Percentiles rank a stretch among this genome's conserved stretches.
These are phyloP conservation scores for Populus ilicifolia DNA, from an alignment of 345 rosid species.

Conservation along the genomic window DNA sequence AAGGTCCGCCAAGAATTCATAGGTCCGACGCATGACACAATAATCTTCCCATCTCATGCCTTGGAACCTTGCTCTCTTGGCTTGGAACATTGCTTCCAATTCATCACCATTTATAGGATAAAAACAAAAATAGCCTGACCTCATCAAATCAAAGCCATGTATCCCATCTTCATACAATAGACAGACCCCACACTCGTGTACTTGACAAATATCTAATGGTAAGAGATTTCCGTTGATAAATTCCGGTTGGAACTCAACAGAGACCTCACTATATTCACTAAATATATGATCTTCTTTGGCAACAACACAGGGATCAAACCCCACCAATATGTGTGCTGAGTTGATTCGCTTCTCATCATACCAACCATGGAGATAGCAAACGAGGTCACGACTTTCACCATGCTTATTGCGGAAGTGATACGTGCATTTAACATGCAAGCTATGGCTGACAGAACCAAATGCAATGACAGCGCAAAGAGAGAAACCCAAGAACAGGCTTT, in stretches of 20 bases:
- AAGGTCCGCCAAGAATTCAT: no score
- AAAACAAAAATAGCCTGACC: no score
- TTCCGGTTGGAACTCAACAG: neutral
- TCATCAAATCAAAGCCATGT: neutral
- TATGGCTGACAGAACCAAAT: neutral
- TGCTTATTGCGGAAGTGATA: neutral
- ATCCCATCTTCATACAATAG: neutral
- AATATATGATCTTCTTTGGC: neutral
- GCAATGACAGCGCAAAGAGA: neutral
- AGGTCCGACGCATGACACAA: no score
- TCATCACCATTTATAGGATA: rapidly evolving
- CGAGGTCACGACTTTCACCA: neutral
- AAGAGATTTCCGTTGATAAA: neutral
- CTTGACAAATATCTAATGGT: neutral
- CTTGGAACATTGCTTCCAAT: no score
- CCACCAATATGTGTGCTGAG: neutral
- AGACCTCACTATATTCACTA: neutral
- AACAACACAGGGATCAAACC: neutral
- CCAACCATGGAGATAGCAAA: neutral
- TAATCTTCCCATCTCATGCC: no score
- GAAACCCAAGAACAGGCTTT: neutral
- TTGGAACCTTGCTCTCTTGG: no score
- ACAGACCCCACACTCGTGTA: neutral
- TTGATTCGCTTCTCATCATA: neutral
- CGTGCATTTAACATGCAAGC: neutral